Evolutionary conservation across 2,329 filamentous ascomycete species (phyloP), one percentile per base, ranked within the genome.

Genomic region (Sporothrix brasiliensis): DNA sequence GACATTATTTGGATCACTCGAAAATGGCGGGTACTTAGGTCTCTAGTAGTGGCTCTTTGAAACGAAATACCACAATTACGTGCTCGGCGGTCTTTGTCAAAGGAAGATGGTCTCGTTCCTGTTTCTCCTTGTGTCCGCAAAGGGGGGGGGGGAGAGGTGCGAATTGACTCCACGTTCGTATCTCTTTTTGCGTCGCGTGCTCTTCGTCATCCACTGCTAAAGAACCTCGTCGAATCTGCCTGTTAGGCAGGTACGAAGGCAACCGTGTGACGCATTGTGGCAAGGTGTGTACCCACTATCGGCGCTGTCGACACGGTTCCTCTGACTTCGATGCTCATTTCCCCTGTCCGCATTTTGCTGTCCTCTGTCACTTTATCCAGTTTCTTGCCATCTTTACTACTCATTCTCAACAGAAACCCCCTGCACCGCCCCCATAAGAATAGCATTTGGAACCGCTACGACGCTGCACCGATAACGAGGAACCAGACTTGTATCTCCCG

Each of bases 151-250:
- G 27, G 39, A n/a, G n/a, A 39, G 54, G 54, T 39, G 30, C 54
- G 30, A 47, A 39, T 21, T 58, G 52, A 50, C 67, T 58, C 21
- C 34, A 34, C 34, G 34, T 34, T 34, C 34, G 34, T 34, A 34
- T 58, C 39, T 68, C 34, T 27, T 44, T 14, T 60, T 58, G 54
- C 54, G 24, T 47, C 56, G 68, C 47, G 58, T 65, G 58, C 49
- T 54, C 49, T 65, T 69, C 68, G 58, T 69, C 68, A 66, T 56
- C 47, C 16, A 24, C 56, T 41, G 49, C 24, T 30, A 69, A 58
- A 66, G 66, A 71, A 71, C 47, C 58, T n/a, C 50, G 49, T 69
- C 56, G 66, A 71, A 71, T 24, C 50, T 6, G 30, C 14, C 34
- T 44, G 56, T 65, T 71, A 69, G 27, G 19, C 30, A 27, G 66